phyloP scores from a whole-genome alignment of 139 green algal genomes.

The Haematococcus lacustris region DNA sequence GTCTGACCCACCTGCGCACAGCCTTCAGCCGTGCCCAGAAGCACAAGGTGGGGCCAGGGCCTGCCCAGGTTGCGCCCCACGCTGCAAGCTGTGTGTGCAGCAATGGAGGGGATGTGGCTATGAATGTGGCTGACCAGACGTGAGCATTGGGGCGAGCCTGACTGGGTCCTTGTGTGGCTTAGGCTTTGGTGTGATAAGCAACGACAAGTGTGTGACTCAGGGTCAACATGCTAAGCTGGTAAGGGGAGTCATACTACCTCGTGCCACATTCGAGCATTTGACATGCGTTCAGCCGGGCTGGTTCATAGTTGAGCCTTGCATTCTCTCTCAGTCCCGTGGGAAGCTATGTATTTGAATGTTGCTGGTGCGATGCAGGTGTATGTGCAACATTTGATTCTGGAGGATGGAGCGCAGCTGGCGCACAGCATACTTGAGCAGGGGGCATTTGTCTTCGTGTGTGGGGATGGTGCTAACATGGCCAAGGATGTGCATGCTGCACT shows the following conservation, averaged over 20 bases:
- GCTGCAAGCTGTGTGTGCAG: no score
- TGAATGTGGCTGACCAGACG: no score
- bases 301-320: no score
- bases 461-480: conserved; percentile 85
- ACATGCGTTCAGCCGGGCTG: background rate
- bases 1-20: conserved; percentile 58
- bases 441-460: conserved; percentile 74
- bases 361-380: conserved; percentile 21
- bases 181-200: no score
- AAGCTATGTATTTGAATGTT: background rate
- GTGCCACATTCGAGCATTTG: background rate
- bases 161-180: background rate
- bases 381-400: conserved; percentile 22
- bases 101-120: no score
- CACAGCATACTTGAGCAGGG: conserved; percentile 37
- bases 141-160: background rate
- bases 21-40: conserved; percentile 68
- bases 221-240: no score
- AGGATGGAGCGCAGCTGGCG: conserved; percentile 26
- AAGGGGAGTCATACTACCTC: background rate
- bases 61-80: no score
- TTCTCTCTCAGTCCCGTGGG: no score
- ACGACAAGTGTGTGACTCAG: background rate
- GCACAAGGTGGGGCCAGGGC: conserved; percentile 20
- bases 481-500: conserved; percentile 82